These are phyloP conservation scores for Scytalidium lignicola DNA, from an alignment of 2,329 filamentous ascomycete species.

Conservation along the genomic window DNA sequence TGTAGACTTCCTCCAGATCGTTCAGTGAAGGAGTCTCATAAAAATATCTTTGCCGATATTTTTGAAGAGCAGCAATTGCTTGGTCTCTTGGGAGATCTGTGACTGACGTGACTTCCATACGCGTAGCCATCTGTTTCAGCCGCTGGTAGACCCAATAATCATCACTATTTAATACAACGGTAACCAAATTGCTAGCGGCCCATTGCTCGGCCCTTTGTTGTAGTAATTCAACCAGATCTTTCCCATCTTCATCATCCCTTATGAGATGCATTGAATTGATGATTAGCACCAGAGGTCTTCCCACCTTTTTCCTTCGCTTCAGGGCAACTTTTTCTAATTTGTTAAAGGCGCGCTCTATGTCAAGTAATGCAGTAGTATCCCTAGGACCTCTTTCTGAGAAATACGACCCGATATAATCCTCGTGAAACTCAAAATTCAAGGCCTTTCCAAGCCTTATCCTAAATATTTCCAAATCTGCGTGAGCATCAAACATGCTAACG, in stretches of 20 bases:
- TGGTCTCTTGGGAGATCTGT: constrained; percentile 74
- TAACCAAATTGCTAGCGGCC: constrained; percentile 87
- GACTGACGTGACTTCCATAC: constrained; percentile 90
- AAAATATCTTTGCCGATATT: constrained; percentile 78
- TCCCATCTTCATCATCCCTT: constrained; percentile 87
- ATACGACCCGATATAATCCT: constrained; percentile 94
- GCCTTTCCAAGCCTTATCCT: constrained; percentile 88
- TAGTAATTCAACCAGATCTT: constrained; percentile 85
- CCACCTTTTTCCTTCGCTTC: constrained; percentile 51
- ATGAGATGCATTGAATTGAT: constrained; percentile 92
- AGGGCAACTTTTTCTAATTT: constrained; percentile 96
- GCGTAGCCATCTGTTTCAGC: constrained; percentile 83
- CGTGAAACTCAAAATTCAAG: constrained; percentile 93
- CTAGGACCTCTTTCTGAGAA: constrained; percentile 92
- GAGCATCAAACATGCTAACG: constrained; percentile 92
- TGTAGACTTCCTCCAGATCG: constrained; percentile 72
- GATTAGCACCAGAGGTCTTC: constrained; percentile 78
- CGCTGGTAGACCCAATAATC: constrained; percentile 99
- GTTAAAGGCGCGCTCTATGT: constrained; percentile 95
- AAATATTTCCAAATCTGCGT: constrained; percentile 92
- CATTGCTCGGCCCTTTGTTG: constrained; percentile 95
- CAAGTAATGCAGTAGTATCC: constrained; percentile 85
- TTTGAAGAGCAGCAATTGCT: constrained; percentile 70
- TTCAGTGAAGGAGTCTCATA: constrained; percentile 49
- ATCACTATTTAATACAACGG: constrained; percentile 90